Base-by-base conservation (phyloP, 2,329 filamentous ascomycete species). In the Bipolaris cookei region DNA sequence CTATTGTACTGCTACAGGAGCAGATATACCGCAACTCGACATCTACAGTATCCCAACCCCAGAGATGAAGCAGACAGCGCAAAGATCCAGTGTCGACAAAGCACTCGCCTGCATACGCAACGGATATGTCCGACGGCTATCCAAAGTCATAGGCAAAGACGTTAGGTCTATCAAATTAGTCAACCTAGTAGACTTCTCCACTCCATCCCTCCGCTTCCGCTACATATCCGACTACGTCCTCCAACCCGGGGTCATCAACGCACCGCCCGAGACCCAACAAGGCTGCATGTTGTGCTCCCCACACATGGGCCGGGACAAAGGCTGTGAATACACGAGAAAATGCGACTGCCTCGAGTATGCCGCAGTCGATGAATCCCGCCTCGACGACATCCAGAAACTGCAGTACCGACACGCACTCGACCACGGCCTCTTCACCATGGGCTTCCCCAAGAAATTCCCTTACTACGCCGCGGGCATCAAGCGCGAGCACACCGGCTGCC, bases 311-410 rank as follows among this genome's bases (percentile, higher is more conserved):
- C 72, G 74, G 0, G 59, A 70, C 46, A 77, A 80, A 18, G 80
- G 82, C 0, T 93, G 91, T 70, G 87, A 90, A 70, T 90, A 87
- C 65, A 81, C 79, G 0, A 71, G 74, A 35, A 80, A 77, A 21
- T 96, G 91, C 70, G 80, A 83, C 8, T 95, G 91, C 62, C 81
- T 92, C 0, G 82, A 84, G n/a, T 87, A 85, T 21, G 84, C 87
- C 8, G 82, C 79, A 0, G 78, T 85, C 0, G 76, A 81, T 37
- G 76, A 79, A 4, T 65, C 72, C 0, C 66, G 72, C 2, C 65
- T 81, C 0, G 59, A 63, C 1, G 66, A 69, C 3, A 51, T 67
- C 5, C 16, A 73, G n/a, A 66, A 32, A 54, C 65, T 48, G 14
- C 18, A 54, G 1, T 75, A 73, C 30, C 28, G 70, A 0, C 57